These are phyloP conservation scores for Colletotrichum graminicola DNA, from an alignment of 2,329 filamentous ascomycete genomes.

Conservation along the genomic window DNA sequence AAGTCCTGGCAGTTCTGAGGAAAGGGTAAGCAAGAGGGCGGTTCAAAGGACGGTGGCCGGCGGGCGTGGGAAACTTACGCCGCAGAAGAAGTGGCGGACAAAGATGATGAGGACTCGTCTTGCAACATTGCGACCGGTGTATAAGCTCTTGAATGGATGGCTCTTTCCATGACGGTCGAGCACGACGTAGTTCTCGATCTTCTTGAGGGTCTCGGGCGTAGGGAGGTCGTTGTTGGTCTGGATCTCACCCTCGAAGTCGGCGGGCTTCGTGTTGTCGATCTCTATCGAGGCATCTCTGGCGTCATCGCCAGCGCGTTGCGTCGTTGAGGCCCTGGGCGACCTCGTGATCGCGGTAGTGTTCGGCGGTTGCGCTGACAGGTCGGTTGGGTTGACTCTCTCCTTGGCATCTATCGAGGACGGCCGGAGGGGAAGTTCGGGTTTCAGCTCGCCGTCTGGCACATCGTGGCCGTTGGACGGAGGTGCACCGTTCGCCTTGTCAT, in stretches of 20 bases:
- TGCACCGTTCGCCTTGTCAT: background rate
- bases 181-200: conserved; percentile 68
- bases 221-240: conserved; percentile 69
- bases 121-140: conserved; percentile 65
- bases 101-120: conserved; percentile 77
- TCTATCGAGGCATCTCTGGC: conserved; percentile 46
- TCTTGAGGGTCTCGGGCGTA: conserved; percentile 59
- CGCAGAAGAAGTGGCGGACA: conserved; percentile 84
- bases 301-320: conserved; percentile 18
- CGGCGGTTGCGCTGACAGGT: conserved; percentile 8
- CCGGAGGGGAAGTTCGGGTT: background rate
- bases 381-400: background rate
- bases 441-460: conserved; percentile 18
- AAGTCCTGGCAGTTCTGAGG: conserved; percentile 83
- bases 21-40: conserved; percentile 20
- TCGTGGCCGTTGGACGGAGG: conserved; percentile 18
- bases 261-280: conserved; percentile 56
- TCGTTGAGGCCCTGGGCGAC: conserved; percentile 34
- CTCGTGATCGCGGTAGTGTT: conserved; percentile 19
- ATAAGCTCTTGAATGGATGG: conserved; percentile 73
- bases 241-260: conserved; percentile 69
- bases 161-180: conserved; percentile 72
- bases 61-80: conserved; percentile 63
- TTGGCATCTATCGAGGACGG: conserved; percentile 16
- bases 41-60: background rate